Percentiles rank a stretch among this genome's conserved stretches.
phyloP scores from a whole-genome alignment of 1,284 basidiomycete species.

The Cerrena zonata region DNA sequence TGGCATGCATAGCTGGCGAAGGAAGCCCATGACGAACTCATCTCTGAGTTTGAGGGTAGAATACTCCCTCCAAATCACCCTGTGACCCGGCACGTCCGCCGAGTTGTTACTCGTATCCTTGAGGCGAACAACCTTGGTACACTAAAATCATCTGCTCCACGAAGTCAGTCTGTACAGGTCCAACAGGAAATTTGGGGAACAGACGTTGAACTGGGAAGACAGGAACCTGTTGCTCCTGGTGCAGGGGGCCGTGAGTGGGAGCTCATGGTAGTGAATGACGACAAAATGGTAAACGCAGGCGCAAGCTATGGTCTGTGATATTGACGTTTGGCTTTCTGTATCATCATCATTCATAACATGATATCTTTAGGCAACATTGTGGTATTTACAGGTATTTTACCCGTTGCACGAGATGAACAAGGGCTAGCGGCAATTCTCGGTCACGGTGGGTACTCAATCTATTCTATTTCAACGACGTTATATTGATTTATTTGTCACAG shows the following conservation, averaged over 20 bases:
- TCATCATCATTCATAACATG: no score
- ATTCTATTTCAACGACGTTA: not conserved
- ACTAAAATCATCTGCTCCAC: slow-evolving; percentile 26
- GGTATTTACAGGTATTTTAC: slow-evolving; percentile 87
- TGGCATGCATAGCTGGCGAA: slow-evolving; percentile 53
- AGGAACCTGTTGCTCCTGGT: slow-evolving; percentile 20
- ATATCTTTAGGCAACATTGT: slow-evolving; percentile 59
- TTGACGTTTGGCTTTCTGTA: not conserved
- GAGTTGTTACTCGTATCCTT: slow-evolving; percentile 71
- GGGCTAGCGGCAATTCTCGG: slow-evolving; percentile 84
- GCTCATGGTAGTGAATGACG: slow-evolving; percentile 78
- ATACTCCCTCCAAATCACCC: slow-evolving; percentile 71
- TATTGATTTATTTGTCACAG: slow-evolving; percentile 32
- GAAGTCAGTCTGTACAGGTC: slow-evolving; percentile 1
- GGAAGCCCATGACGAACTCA: slow-evolving; percentile 44
- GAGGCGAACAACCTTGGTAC: slow-evolving; percentile 66
- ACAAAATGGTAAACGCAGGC: slow-evolving; percentile 73
- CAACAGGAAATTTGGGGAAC: slow-evolving; percentile 19
- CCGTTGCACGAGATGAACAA: slow-evolving; percentile 71
- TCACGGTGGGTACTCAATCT: slow-evolving; percentile 55
- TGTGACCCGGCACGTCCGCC: slow-evolving; percentile 58
- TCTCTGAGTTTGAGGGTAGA: slow-evolving; percentile 48
- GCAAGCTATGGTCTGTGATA: slow-evolving; percentile 58
- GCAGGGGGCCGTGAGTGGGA: slow-evolving; percentile 53
- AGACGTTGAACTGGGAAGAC: slow-evolving; percentile 10